Percentiles rank a stretch among this genome's conserved stretches.
Evolutionary conservation across 78 protist genomes (phyloP).

Genomic region (Dictyostelium firmibasis): DNA sequence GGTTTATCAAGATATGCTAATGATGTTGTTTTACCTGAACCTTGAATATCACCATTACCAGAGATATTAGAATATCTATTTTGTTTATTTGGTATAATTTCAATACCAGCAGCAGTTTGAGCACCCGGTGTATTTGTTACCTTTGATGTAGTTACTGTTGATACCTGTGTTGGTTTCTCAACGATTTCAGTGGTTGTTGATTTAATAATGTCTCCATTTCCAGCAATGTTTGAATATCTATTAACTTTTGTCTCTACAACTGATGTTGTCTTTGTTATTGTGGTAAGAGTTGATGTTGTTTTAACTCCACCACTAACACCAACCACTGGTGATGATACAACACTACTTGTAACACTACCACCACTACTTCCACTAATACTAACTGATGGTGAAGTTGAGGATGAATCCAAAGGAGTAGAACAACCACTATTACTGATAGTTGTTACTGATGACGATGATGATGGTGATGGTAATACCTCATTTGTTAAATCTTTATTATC

Average conservation of each 20-base stretch:
- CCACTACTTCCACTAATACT: background rate
- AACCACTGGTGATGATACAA: background rate
- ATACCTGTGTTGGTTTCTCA: background rate
- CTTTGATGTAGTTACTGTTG: background rate
- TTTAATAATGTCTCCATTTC: background rate
- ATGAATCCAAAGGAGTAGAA: background rate
- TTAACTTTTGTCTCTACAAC: background rate
- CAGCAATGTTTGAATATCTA: background rate
- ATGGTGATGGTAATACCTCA: background rate
- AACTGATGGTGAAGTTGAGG: background rate
- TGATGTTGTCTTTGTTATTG: background rate
- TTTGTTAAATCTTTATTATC: conserved; percentile 7
- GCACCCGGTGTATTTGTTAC: background rate
- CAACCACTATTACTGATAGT: background rate
- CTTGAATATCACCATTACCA: background rate
- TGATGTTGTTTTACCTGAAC: background rate
- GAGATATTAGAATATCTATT: background rate
- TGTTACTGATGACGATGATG: background rate
- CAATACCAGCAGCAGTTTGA: background rate
- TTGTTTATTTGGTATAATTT: background rate
- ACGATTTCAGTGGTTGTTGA: background rate
- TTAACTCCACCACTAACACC: background rate
- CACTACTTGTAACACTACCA: background rate
- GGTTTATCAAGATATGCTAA: background rate
- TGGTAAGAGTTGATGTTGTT: background rate